These are phyloP conservation scores for Starmerella vaccinii DNA, from an alignment of 805 yeast genomes.

Conservation along the genomic window DNA sequence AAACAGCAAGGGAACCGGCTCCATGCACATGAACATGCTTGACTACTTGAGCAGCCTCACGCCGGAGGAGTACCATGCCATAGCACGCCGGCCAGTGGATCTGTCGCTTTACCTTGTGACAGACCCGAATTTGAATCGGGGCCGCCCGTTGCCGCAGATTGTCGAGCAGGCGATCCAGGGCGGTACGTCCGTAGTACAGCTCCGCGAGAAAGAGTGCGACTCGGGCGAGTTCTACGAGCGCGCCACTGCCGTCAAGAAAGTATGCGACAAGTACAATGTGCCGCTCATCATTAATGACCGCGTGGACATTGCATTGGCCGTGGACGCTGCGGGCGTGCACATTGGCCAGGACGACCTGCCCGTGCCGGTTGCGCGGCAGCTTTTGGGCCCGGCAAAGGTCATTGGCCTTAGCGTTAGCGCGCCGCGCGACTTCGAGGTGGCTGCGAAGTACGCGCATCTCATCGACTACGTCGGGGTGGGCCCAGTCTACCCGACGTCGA, in stretches of 20 bases:
- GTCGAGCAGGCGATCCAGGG: conserved; percentile 44
- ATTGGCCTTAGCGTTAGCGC: conserved; percentile 68
- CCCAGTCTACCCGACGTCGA: conserved; percentile 60
- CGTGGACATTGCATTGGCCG: conserved; percentile 78
- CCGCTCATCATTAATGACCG: conserved; percentile 82
- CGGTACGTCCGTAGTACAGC: conserved; percentile 74
- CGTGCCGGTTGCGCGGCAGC: conserved; percentile 43
- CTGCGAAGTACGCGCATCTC: not conserved
- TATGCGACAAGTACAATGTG: conserved; percentile 50
- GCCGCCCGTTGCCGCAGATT: conserved; percentile 9
- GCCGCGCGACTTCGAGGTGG: conserved; percentile 42
- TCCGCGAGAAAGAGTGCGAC: conserved; percentile 65
- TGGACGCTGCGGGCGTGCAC: conserved; percentile 85
- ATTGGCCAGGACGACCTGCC: conserved; percentile 87
- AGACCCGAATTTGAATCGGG: conserved; percentile 19
- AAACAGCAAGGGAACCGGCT: conserved; percentile 18
- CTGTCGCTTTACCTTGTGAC: conserved; percentile 23
- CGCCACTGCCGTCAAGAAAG: conserved; percentile 49
- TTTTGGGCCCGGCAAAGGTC: conserved; percentile 65
- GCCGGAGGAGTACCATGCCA: conserved; percentile 7
- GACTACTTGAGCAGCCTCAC: conserved; percentile 21
- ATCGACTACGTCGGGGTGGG: conserved; percentile 74
- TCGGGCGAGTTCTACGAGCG: conserved; percentile 56
- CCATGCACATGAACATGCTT: conserved; percentile 20
- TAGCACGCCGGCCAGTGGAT: conserved; percentile 18